Evolutionary conservation across 306 rosid genomes (phyloP).

Genomic region (Acacia confusa): DNA sequence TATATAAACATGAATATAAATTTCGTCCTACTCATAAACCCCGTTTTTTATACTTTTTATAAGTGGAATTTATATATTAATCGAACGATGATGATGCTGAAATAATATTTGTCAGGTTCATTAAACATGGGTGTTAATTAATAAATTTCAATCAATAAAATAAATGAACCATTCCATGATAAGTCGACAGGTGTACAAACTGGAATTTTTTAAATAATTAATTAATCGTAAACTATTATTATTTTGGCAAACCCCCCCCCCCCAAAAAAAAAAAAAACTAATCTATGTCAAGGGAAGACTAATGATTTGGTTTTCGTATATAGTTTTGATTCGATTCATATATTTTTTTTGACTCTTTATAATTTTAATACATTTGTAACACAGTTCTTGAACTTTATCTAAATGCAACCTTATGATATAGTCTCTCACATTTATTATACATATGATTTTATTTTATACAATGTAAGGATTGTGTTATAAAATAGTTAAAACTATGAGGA

Average conservation of each 20-base stretch:
- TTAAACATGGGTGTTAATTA: background rate
- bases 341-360: too few relatives aligned
- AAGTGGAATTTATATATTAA: conserved; percentile 23
- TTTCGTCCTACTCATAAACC: conserved; percentile 14
- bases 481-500: too few relatives aligned
- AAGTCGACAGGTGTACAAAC: background rate
- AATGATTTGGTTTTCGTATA: too few relatives aligned
- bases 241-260: background rate
- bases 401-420: too few relatives aligned
- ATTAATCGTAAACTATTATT: background rate
- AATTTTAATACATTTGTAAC: too few relatives aligned
- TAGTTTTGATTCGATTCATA: too few relatives aligned
- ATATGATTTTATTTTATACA: too few relatives aligned
- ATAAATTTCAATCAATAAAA: conserved; percentile 33
- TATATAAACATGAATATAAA: background rate
- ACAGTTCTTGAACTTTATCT: too few relatives aligned
- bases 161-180: conserved; percentile 9
- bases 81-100: conserved; percentile 23
- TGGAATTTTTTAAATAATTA: background rate
- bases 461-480: too few relatives aligned
- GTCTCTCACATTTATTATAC: too few relatives aligned
- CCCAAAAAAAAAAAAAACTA: background rate
- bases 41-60: background rate
- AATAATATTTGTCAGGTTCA: conserved; percentile 14
- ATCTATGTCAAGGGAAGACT: too few relatives aligned